phyloP scores from a whole-genome alignment of 345 rosid genomes.

The Citrus cavaleriei region DNA sequence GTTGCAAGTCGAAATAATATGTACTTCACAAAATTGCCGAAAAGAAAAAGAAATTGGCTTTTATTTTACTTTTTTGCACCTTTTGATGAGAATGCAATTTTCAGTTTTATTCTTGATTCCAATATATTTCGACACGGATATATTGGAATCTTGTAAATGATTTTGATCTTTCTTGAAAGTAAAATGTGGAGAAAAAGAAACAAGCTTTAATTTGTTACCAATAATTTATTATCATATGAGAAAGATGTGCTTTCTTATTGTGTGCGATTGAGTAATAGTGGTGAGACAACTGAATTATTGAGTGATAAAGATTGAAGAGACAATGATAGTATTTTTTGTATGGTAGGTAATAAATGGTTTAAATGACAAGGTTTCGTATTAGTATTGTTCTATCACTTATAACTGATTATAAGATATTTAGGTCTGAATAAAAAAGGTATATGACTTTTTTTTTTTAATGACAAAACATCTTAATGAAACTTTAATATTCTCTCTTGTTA shows the following conservation, averaged over 20 bases:
- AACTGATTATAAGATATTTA: no score
- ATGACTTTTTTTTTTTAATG: no score
- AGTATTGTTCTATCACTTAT: no score
- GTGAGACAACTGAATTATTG: neutral
- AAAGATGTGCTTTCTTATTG: neutral
- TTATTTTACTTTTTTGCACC: neutral
- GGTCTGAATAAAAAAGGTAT: no score
- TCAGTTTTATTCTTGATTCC: conserved; percentile 9
- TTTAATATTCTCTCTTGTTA: no score
- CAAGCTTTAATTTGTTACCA: conserved; percentile 1
- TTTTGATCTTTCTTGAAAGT: neutral
- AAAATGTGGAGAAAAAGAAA: neutral
- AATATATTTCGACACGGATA: neutral
- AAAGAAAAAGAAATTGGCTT: neutral
- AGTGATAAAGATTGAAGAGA: neutral
- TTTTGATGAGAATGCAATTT: conserved; percentile 2
- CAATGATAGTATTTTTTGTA: neutral
- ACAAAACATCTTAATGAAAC: no score
- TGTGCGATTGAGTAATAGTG: neutral
- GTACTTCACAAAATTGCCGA: neutral
- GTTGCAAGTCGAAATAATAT: neutral
- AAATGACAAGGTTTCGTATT: neutral
- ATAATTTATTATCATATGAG: no score
- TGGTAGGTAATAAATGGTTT: neutral
- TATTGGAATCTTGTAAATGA: neutral